Base-by-base conservation (phyloP, 2,329 filamentous ascomycete species). In the Dissoconium aciculare region DNA sequence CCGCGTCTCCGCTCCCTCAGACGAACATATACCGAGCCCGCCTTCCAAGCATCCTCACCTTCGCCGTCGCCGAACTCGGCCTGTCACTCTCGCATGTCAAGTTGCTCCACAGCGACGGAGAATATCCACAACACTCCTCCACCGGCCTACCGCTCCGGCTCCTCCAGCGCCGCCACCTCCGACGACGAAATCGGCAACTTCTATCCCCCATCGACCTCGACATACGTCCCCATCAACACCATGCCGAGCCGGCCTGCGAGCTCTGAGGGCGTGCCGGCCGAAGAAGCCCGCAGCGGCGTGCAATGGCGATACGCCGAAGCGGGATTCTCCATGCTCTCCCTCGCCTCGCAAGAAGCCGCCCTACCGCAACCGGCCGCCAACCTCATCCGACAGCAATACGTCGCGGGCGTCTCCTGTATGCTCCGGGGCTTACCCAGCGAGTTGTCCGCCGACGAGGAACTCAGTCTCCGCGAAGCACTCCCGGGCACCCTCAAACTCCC, bases 361-460 rank as follows among this genome's bases (percentile, higher is more conserved):
- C 38, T 43, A 4, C 19, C 19, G 8, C 40, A 51, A 4, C 35
- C 44, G 3, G 42, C 42, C 35, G 55, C 3, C 45, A 51, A n/a
- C 64, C 64, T 73, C 37, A 66, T 69, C 30, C 64, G 74, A 15
- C 69, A 71, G 39, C 61, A 75, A 6, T 79, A 77, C 50, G 54
- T 79, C 28, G 69, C 78, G 42, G 66, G 70, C 35, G 53, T 76
- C 3, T 65, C 67, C 3, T 77, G 77, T 48, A 58, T 79, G 14
- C 59, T 79, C n/a, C 65, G 65, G 37, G 74, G 67, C 5, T 59
- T 79, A 0, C 75, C 75, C 0, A 37, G 52, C 2, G 59, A 75
- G 29, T 61, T 79, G 16, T 66, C 64, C 17, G 53, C 55, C 2
- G 62, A 65, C 38, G 75, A 79, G 47, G 49, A 55, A 15, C 46